phyloP scores from a whole-genome alignment of 2,329 filamentous ascomycete species.

The Juglanconis sp. region DNA sequence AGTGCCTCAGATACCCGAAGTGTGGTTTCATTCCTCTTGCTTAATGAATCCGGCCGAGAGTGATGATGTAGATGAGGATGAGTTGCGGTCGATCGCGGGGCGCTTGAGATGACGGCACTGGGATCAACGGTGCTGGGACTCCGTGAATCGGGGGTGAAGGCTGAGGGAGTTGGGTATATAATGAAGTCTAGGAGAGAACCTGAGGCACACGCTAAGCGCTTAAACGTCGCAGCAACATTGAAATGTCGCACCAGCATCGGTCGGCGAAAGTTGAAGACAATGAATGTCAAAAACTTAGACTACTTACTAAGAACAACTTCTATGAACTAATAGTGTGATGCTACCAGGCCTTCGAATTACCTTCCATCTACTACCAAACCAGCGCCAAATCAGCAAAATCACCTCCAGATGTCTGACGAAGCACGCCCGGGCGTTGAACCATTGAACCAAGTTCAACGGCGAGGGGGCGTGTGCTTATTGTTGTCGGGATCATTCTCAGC shows the following conservation, averaged over 20 bases:
- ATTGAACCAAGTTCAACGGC: not conserved
- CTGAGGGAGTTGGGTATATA: too few relatives aligned
- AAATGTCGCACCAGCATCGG: not conserved
- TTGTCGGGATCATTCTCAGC: not conserved
- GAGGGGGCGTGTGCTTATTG: not conserved
- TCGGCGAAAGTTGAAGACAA: not conserved
- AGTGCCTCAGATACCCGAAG: slow-evolving; percentile 18
- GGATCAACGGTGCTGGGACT: too few relatives aligned
- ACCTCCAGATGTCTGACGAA: not conserved
- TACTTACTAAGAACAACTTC: not conserved
- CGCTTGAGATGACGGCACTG: not conserved
- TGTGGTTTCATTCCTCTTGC: slow-evolving; percentile 50
- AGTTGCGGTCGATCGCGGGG: slow-evolving; percentile 3
- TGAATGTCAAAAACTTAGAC: too few relatives aligned
- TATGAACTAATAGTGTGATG: not conserved
- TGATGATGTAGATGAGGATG: slow-evolving; percentile 14
- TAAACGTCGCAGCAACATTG: too few relatives aligned
- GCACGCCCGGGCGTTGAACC: too few relatives aligned
- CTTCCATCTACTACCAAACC: not conserved
- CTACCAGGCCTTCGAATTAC: not conserved
- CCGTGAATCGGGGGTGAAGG: too few relatives aligned
- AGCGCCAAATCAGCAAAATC: not conserved
- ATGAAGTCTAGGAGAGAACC: too few relatives aligned
- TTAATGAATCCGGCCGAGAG: slow-evolving; percentile 22
- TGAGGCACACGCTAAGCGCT: too few relatives aligned